Percentiles rank a stretch among this genome's conserved stretches.
These are phyloP conservation scores for Stagonosporopsis vannaccii DNA, from an alignment of 2,329 filamentous ascomycete species.

Conservation along the genomic window DNA sequence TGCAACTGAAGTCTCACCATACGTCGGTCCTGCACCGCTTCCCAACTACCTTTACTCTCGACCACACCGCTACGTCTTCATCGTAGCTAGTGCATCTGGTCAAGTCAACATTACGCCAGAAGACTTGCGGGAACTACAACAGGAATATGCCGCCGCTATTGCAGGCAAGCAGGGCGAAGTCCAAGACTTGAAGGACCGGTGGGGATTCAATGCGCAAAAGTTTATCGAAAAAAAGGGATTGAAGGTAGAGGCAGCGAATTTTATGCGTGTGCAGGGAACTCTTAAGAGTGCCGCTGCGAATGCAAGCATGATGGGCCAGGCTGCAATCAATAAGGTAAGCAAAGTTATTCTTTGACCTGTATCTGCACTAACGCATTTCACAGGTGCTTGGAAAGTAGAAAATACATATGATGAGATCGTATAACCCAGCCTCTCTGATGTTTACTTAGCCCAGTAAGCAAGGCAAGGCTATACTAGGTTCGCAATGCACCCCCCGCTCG, in stretches of 20 bases:
- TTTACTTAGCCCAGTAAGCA: not conserved
- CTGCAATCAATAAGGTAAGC: slow-evolving; percentile 25
- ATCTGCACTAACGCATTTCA: not conserved
- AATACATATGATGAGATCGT: not conserved
- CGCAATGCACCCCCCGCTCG: too few relatives aligned
- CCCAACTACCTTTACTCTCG: slow-evolving; percentile 31
- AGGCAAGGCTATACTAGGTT: too few relatives aligned
- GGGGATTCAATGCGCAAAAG: slow-evolving; percentile 30
- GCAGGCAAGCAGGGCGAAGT: slow-evolving; percentile 25
- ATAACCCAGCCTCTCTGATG: not conserved
- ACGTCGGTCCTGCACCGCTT: slow-evolving; percentile 30
- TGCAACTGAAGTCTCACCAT: slow-evolving; percentile 23
- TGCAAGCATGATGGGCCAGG: slow-evolving; percentile 25
- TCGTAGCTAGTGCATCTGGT: slow-evolving; percentile 19
- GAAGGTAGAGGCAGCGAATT: slow-evolving; percentile 25
- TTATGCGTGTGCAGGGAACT: slow-evolving; percentile 29
- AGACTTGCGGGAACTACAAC: slow-evolving; percentile 28
- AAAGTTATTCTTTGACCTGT: not conserved
- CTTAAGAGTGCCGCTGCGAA: slow-evolving; percentile 26
- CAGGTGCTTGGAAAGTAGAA: not conserved
- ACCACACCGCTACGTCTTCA: slow-evolving; percentile 33
- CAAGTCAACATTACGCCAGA: slow-evolving; percentile 22
- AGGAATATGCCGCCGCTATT: slow-evolving; percentile 24
- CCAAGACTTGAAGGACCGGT: slow-evolving; percentile 35
- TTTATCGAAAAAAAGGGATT: slow-evolving; percentile 30